Percentiles rank a stretch among this genome's conserved stretches.
phyloP scores from a whole-genome alignment of 352 stramenopile species.

The Phytophthora colocasiae region DNA sequence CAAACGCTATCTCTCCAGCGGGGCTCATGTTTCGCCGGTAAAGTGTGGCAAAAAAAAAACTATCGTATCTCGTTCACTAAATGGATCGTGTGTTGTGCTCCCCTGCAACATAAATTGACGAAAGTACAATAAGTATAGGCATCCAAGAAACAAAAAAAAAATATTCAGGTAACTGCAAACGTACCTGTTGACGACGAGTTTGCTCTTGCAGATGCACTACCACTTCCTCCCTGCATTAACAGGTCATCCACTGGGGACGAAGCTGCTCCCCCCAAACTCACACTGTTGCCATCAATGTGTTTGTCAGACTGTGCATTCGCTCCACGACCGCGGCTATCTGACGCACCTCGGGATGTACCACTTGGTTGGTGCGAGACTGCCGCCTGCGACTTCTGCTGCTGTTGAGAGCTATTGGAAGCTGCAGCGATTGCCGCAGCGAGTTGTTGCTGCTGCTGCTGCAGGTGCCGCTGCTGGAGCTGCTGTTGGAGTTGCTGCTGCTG shows the following conservation, averaged over 20 bases:
- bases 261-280: conserved; percentile 29
- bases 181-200: conserved; percentile 18
- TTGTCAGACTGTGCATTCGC: conserved; percentile 30
- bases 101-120: background rate
- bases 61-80: conserved; percentile 30
- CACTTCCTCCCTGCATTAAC: conserved; percentile 33
- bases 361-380: conserved; percentile 19
- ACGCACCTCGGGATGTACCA: conserved; percentile 39
- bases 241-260: conserved; percentile 47
- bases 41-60: conserved; percentile 33
- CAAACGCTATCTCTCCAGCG: conserved; percentile 14
- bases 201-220: conserved; percentile 8
- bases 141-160: background rate
- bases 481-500: conserved; percentile 56
- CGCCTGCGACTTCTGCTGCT: conserved; percentile 41
- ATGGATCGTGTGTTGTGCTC: conserved; percentile 33
- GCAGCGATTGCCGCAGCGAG: conserved; percentile 46
- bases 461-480: conserved; percentile 36
- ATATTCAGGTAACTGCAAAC: conserved; percentile 1
- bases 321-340: conserved; percentile 24
- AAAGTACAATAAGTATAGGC: conserved; percentile 17
- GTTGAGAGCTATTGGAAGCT: conserved; percentile 37
- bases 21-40: background rate
- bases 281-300: conserved; percentile 36
- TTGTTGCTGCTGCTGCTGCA: conserved; percentile 57